A percentile compares a stretch with the other conserved stretches of the same genome.
Conservation (phyloP, 176 grass and related monocot genomes). For the Miscanthus lutarioriparius region DNA sequence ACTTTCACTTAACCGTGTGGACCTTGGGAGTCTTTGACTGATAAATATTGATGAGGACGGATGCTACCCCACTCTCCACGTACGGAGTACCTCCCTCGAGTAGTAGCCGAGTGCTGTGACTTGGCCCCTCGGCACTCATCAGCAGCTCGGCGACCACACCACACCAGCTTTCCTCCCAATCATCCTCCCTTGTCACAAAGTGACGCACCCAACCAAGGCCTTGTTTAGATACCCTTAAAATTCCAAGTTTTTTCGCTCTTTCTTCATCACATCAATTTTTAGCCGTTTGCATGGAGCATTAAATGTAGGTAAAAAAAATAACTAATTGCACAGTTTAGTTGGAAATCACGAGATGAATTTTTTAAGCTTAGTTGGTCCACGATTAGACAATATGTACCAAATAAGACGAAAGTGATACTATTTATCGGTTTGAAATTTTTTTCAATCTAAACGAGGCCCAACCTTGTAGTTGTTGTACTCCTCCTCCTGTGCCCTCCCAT, state of each 20-base stretch:
- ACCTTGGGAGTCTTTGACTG: background rate
- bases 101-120: background rate
- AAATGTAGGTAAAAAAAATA: too few relatives aligned
- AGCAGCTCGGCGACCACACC: background rate
- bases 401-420: too few relatives aligned
- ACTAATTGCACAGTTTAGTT: too few relatives aligned
- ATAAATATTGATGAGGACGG: background rate
- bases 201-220: background rate
- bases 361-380: too few relatives aligned
- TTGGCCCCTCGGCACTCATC: background rate
- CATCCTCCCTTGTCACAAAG: conserved; percentile 17
- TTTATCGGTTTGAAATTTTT: too few relatives aligned
- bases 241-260: too few relatives aligned
- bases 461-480: background rate
- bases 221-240: too few relatives aligned
- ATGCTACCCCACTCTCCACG: background rate
- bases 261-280: too few relatives aligned
- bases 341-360: too few relatives aligned
- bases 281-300: too few relatives aligned
- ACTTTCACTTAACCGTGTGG: conserved; percentile 19
- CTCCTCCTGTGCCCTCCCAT: background rate
- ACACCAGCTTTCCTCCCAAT: background rate
- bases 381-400: too few relatives aligned
- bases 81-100: background rate
- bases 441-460: too few relatives aligned